Percentiles rank a stretch among this genome's conserved stretches.
phyloP scores from a whole-genome alignment of 805 yeast species.

The Sporopachydermia quercuum region DNA sequence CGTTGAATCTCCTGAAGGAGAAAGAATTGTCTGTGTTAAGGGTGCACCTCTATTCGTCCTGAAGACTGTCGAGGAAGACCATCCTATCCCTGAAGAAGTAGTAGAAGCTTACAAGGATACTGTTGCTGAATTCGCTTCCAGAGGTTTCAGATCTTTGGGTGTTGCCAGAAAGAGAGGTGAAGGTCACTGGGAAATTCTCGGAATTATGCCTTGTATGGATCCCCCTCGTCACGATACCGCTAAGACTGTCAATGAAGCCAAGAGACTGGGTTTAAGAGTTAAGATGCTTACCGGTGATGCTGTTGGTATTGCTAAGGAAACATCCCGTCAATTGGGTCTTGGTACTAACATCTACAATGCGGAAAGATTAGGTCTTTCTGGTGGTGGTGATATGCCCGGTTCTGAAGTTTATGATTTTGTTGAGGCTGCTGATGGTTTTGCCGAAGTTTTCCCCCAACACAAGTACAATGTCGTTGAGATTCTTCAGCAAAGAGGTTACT shows the following conservation, averaged over 20 bases:
- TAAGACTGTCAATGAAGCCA: conserved; percentile 85
- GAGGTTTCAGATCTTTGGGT: conserved; percentile 98
- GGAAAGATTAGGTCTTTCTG: conserved; percentile 90
- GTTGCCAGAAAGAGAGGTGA: conserved; percentile 98
- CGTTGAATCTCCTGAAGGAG: conserved; percentile 93
- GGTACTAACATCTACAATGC: conserved; percentile 96
- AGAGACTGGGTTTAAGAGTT: conserved; percentile 83
- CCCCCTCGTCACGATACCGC: conserved; percentile 99
- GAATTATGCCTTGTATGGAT: conserved; percentile 98
- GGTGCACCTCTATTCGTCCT: conserved; percentile 94
- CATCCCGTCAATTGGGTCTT: conserved; percentile 93
- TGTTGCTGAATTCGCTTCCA: conserved; percentile 92
- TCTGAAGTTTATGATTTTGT: conserved; percentile 94
- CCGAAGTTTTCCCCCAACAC: conserved; percentile 98
- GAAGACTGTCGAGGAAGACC: conserved; percentile 91
- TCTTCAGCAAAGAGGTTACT: conserved; percentile 89
- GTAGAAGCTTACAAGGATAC: conserved; percentile 91
- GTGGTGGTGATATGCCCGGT: conserved; percentile 90
- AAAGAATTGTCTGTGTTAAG: conserved; percentile 88
- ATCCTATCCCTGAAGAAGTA: conserved; percentile 86
- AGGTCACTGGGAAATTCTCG: conserved; percentile 96
- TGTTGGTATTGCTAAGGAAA: conserved; percentile 97
- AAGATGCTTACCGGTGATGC: conserved; percentile 99
- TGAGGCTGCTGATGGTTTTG: conserved; percentile 97
- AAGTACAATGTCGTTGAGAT: conserved; percentile 92